These are phyloP conservation scores for Cardamine chenopodiifolia DNA, from an alignment of 345 rosid genomes.

Conservation along the genomic window DNA sequence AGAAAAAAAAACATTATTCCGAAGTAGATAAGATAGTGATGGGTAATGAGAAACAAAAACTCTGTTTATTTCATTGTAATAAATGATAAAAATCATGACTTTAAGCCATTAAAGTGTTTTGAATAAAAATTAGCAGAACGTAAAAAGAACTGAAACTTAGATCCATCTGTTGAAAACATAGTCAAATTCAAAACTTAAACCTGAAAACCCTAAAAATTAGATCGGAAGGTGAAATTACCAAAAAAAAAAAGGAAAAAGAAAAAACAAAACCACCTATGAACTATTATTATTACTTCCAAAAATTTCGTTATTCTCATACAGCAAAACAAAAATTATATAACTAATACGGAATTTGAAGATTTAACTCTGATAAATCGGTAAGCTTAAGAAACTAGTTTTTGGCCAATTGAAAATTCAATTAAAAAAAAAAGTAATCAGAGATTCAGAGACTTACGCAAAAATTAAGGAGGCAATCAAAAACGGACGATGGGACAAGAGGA, in stretches of 20 bases:
- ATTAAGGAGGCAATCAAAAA: background rate
- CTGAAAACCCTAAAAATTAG: background rate
- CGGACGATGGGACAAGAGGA: background rate
- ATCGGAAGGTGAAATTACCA: background rate
- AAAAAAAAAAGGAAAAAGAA: background rate
- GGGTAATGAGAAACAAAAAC: background rate
- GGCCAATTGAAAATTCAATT: background rate
- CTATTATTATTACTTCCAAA: background rate
- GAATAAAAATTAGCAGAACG: background rate
- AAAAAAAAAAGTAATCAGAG: background rate
- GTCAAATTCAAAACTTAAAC: background rate
- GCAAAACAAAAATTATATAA: background rate
- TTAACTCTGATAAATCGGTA: background rate
- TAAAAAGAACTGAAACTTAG: background rate
- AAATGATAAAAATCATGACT: background rate
- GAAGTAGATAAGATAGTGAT: conserved; percentile 4
- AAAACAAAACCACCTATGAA: background rate
- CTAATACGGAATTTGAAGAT: background rate
- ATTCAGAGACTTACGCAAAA: background rate
- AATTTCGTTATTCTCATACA: background rate
- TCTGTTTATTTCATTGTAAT: background rate
- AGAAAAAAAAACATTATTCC: background rate
- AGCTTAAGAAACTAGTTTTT: background rate
- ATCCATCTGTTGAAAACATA: background rate
- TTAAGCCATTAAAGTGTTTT: background rate